These are phyloP conservation scores for Cercophora samala DNA, from an alignment of 495 filamentous ascomycete species.

Conservation along the genomic window DNA sequence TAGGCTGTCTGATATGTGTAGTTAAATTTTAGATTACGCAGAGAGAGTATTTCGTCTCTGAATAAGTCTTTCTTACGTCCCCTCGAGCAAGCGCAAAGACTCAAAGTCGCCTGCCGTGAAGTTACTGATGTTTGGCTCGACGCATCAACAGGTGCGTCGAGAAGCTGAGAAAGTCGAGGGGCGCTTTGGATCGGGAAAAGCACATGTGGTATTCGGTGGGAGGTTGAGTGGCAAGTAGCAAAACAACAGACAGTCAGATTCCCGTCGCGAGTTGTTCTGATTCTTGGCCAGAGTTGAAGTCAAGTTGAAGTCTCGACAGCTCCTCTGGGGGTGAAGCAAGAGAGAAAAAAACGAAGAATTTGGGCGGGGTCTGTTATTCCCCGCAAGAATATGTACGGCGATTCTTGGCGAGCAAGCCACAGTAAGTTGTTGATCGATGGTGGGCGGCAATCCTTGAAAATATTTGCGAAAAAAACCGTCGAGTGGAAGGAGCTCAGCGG, in stretches of 20 bases:
- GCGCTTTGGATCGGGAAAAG: conserved; percentile 16
- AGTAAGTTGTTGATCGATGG: background rate
- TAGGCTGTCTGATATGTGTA: background rate
- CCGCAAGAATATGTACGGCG: background rate
- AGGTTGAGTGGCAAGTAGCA: background rate
- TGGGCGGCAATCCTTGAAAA: background rate
- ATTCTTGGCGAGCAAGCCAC: background rate
- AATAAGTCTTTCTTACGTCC: conserved; percentile 53
- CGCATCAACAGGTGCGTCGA: conserved; percentile 34
- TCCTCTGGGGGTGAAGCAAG: background rate
- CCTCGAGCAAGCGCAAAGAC: conserved; percentile 59
- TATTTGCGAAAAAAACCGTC: background rate
- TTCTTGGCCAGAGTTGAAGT: background rate
- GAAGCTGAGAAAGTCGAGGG: conserved; percentile 20
- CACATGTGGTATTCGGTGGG: conserved; percentile 23
- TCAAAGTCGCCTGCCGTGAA: conserved; percentile 53
- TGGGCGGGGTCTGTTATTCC: background rate
- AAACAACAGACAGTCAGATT: background rate
- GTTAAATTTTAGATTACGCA: conserved; percentile 6
- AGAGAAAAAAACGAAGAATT: background rate
- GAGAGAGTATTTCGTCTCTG: background rate
- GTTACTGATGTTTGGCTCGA: conserved; percentile 34
- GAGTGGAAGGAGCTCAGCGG: background rate
- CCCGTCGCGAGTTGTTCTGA: background rate
- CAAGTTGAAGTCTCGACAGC: background rate